These are phyloP conservation scores for Ogataea pignaliae DNA, from an alignment of 805 yeast species.

Conservation along the genomic window DNA sequence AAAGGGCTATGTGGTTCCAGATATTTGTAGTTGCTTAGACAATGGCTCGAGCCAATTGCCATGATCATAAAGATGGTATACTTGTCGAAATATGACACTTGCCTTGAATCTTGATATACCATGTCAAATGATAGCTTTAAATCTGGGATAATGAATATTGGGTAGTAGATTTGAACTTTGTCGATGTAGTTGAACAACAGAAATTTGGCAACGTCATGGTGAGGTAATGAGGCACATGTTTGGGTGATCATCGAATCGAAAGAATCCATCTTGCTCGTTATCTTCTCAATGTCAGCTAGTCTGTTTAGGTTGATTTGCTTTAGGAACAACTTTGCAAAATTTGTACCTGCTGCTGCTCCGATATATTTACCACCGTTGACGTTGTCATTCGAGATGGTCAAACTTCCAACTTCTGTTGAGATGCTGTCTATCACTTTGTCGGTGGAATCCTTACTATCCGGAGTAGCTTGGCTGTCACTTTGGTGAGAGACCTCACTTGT, in stretches of 20 bases:
- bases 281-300: slow-evolving; percentile 6
- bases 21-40: slow-evolving; percentile 1
- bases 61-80: slow-evolving; percentile 19
- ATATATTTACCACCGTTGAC: slow-evolving; percentile 18
- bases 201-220: slow-evolving; percentile 9
- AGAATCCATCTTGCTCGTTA: slow-evolving; percentile 8
- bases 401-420: slow-evolving; percentile 24
- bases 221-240: slow-evolving; percentile 22
- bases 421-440: slow-evolving; percentile 19
- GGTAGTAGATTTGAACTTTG: slow-evolving; percentile 16
- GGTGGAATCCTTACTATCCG: neutral
- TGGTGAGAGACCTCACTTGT: neutral
- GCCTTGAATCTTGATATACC: slow-evolving; percentile 12
- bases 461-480: slow-evolving; percentile 1
- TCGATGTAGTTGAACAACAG: slow-evolving; percentile 17
- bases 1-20: slow-evolving; percentile 12
- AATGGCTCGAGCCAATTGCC: slow-evolving; percentile 15
- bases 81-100: slow-evolving; percentile 17
- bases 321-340: slow-evolving; percentile 19
- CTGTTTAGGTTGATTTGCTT: slow-evolving; percentile 18
- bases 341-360: slow-evolving; percentile 26
- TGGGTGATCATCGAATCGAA: slow-evolving; percentile 16
- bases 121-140: slow-evolving; percentile 6
- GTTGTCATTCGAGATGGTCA: slow-evolving; percentile 13
- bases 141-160: slow-evolving; percentile 12